Base-by-base conservation (phyloP, 352 stramenopile species). In the Phytophthora podocarpi region DNA sequence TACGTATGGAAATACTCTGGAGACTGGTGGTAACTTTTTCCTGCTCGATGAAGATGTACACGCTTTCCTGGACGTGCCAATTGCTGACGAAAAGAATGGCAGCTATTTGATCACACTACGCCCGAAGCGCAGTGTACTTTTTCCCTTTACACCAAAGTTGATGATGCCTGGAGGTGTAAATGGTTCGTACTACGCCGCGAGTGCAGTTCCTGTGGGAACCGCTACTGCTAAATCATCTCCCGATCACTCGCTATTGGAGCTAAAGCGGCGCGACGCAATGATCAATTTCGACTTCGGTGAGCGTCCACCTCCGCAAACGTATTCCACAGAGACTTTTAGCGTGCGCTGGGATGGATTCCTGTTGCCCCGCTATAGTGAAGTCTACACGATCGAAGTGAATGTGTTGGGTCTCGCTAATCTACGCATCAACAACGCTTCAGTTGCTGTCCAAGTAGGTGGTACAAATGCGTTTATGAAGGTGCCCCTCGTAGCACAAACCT, bases 81-180 rank as follows among this genome's bases (percentile, higher is more conserved):
- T 86, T 20, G 32, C 57, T 5, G 64, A 83, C 16, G 63, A 74
- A 45, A 48, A 52, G 8, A 70, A 74, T 16, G 78, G 78, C 12
- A 77, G 59, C 42, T 87, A 87, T 45, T 40, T 78, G 4, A n/a
- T 87, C 9, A 42, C 51, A n/a, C 45, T 82, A 2, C 54, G 43
- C 1, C 78, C 75, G 5, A 61, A 45, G 8, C 20, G 49, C 15
- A 62, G 54, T 8, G 21, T 51, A 0, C 9, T 74, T 2, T 72
- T 82, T 26, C 46, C 59, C 1, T 89, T 91, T 36, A 50, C 74
- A n/a, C 68, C 72, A 2, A 72, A 73, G 11, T 59, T 93, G 10
- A 40, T 90, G 32, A 65, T 82, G n/a, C 49, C 59, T 16, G 81
- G 79, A 13, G 78, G 84, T 6, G 39, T 90, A 18, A 90, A 90